Conservation (phyloP, 208 protist species). For the Leishmania major region DNA sequence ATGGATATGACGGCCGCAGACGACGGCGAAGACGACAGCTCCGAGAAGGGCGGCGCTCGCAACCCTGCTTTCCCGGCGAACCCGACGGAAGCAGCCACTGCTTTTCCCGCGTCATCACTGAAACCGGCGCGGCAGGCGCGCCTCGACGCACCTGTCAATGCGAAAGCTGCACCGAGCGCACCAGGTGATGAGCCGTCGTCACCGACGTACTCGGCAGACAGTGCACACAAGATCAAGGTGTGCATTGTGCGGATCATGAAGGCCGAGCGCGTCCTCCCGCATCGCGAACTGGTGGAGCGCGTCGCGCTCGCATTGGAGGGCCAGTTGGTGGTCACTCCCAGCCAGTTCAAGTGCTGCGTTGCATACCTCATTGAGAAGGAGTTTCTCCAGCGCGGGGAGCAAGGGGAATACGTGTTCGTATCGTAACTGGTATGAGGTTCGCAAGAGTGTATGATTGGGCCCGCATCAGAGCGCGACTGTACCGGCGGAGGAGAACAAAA, state of each 20-base stretch:
- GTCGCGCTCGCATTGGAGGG: constrained; percentile 30
- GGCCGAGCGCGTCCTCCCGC: constrained; percentile 30
- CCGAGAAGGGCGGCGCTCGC: not conserved
- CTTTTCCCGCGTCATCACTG: not conserved
- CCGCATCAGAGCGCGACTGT: not conserved
- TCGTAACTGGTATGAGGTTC: constrained; percentile 18
- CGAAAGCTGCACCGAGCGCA: not conserved
- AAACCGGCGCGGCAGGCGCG: not conserved
- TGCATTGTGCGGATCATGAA: constrained; percentile 69
- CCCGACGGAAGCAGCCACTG: not conserved
- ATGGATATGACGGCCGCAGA: constrained; percentile 21
- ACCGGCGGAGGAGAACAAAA: not conserved
- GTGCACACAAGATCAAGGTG: constrained; percentile 52
- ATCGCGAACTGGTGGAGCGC: constrained; percentile 40
- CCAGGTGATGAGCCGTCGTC: constrained; percentile 2
- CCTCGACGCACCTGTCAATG: not conserved
- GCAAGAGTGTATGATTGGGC: not conserved
- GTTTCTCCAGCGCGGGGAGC: constrained; percentile 51
- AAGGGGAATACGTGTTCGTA: constrained; percentile 52
- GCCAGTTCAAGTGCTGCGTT: constrained; percentile 59
- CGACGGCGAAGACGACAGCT: not conserved
- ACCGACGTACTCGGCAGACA: constrained; percentile 19
- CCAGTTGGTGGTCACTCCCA: constrained; percentile 32
- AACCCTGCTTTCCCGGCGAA: not conserved
- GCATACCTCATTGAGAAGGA: constrained; percentile 60